Percentiles rank a stretch among this genome's conserved stretches.
These are phyloP conservation scores for Trametes cingulata DNA, from an alignment of 768 basidiomycete species.

Conservation along the genomic window DNA sequence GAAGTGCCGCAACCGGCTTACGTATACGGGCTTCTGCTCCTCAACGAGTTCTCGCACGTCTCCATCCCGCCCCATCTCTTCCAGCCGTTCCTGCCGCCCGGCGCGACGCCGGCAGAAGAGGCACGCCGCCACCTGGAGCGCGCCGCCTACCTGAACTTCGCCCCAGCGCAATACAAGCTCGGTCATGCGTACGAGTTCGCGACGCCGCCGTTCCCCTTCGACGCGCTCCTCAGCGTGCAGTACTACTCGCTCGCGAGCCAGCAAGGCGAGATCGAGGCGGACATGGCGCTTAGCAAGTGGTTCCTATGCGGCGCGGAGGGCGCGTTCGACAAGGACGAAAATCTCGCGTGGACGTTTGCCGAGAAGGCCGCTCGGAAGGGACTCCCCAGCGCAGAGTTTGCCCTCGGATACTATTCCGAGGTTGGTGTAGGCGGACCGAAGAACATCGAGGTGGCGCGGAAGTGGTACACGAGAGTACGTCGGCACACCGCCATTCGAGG, in stretches of 20 bases:
- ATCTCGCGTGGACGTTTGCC: slow-evolving; percentile 84
- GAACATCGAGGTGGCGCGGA: slow-evolving; percentile 61
- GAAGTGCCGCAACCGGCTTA: slow-evolving; percentile 88
- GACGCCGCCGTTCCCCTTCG: slow-evolving; percentile 79
- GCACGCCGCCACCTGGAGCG: slow-evolving; percentile 79
- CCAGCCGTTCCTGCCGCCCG: slow-evolving; percentile 53
- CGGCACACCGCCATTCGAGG: not conserved
- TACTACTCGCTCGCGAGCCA: slow-evolving; percentile 85
- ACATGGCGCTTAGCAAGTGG: slow-evolving; percentile 98
- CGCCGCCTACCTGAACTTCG: slow-evolving; percentile 82
- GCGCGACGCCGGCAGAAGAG: slow-evolving; percentile 51
- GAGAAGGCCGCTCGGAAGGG: slow-evolving; percentile 80
- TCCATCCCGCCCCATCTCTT: slow-evolving; percentile 54
- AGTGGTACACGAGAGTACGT: slow-evolving; percentile 75
- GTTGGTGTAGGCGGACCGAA: slow-evolving; percentile 82
- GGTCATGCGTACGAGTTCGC: slow-evolving; percentile 94
- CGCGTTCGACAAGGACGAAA: slow-evolving; percentile 85
- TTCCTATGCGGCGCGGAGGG: slow-evolving; percentile 85
- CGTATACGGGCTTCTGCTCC: slow-evolving; percentile 83
- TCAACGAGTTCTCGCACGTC: slow-evolving; percentile 77
- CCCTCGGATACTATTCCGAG: slow-evolving; percentile 94
- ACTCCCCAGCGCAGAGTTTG: slow-evolving; percentile 85
- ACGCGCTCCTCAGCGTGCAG: slow-evolving; percentile 86
- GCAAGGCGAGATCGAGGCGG: slow-evolving; percentile 87
- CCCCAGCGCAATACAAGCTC: slow-evolving; percentile 89